Evolutionary conservation across 306 rosid species (phyloP).

Genomic region (Canavalia ensiformis): DNA sequence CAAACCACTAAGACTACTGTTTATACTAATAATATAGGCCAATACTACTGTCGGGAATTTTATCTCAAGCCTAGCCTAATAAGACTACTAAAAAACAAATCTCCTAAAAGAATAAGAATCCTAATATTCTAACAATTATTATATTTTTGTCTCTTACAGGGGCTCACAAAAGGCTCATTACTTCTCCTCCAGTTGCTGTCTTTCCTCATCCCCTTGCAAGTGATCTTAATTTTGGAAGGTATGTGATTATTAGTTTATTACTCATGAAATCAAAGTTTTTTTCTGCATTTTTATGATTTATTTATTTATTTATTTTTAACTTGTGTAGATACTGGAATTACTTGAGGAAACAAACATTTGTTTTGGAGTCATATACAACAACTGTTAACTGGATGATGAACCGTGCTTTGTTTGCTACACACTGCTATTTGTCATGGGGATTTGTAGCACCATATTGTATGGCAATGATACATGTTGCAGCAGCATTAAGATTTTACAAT

Average conservation of each 20-base stretch:
- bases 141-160: slow-evolving; percentile 60
- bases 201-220: slow-evolving; percentile 98
- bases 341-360: slow-evolving; percentile 97
- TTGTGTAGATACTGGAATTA: slow-evolving; percentile 92
- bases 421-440: slow-evolving; percentile 96
- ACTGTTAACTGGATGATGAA: slow-evolving; percentile 90
- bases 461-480: slow-evolving; percentile 76
- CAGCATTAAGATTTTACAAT: slow-evolving; percentile 69
- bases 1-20: not conserved
- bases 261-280: slow-evolving; percentile 17
- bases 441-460: slow-evolving; percentile 82
- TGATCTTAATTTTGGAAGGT: slow-evolving; percentile 96
- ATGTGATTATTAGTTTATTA: slow-evolving; percentile 42
- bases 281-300: slow-evolving; percentile 42
- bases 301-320: slow-evolving; percentile 47
- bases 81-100: slow-evolving; percentile 22
- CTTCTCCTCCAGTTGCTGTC: slow-evolving; percentile 96
- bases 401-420: slow-evolving; percentile 82
- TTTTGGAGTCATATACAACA: slow-evolving; percentile 85
- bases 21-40: slow-evolving; percentile 37
- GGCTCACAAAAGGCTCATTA: slow-evolving; percentile 91
- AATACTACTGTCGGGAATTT: not conserved
- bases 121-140: slow-evolving; percentile 40
- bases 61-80: slow-evolving; percentile 19
- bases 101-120: slow-evolving; percentile 23